Base-by-base conservation (phyloP, 2,329 filamentous ascomycete genomes). In the Xylariaceae sp. region DNA sequence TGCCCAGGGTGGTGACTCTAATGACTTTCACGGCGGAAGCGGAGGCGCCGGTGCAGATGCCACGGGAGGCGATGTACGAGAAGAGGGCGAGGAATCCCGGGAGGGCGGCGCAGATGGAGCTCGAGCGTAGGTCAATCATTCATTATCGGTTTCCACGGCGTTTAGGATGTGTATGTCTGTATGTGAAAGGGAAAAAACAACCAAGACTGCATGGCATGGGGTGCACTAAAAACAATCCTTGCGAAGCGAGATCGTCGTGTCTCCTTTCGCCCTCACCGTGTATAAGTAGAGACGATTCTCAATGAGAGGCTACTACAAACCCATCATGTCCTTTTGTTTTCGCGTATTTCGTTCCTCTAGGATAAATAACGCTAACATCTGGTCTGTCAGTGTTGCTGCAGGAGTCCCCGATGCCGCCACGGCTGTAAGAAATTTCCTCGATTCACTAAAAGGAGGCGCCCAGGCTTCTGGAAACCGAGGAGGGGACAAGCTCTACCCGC, bases 41-140 rank as follows among this genome's bases (percentile, higher is more conserved):
- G 90, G 90, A 49, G 91, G 91, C 54, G 91, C 91, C 49, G 91
- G 90, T 25, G 73, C 87, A 45, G 90, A 79, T 67, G 91, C 91
- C 42, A 95, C 91, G 3, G 92, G 92, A 45, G 92, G 91, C 53
- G 92, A 98, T 65, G 73, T 95, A 57, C 82, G 91, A 68, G 84
- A 94, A 67, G 93, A 97, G 68, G 93, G 93, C 47, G 83, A 89
- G 67, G 83, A 82, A 57, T 82, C 92, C 54, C 80, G 94, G 72
- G 90, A 95, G 69, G 93, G 92, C 49, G 93, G 94, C 65, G 89
- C 89, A 58, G 93, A 97, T 71, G 93, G 94, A 63, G 94, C 88
- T 72, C 83, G 93, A 96, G 93, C 92, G 93, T 98, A 97, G 92
- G 94, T 98, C 66, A n/a, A 52, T 45, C 67, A 65, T 70, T 67